Evolutionary conservation across 2,329 filamentous ascomycete species (phyloP), one percentile per base, ranked within the genome.

Genomic region (Aspergillus terreus): DNA sequence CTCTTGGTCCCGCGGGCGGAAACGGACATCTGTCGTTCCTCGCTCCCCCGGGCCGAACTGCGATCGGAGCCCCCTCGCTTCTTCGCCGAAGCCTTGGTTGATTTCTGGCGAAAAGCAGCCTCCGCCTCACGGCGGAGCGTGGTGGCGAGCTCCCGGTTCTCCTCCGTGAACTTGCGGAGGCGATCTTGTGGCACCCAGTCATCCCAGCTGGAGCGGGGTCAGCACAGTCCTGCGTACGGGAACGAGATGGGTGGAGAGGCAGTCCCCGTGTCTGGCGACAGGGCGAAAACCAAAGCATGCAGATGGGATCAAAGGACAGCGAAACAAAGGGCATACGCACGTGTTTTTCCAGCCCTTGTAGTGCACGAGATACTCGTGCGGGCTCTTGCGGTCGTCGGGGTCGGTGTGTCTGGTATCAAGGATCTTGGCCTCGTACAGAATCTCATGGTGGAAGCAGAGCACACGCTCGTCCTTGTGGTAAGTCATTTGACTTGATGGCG

Each of bases 331-430:
- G 30, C 23, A 52, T 53, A 85, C 85, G 75, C 76, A 88, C 81
- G 91, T 96, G 71, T 92, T 92, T 79, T 99, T 99, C 94, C 94
- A 99, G 66, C 94, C 94, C 74, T 97, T 97, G 78, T 99, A 99
- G 74, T 99, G 94, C 50, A 99, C 88, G 67, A 89, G 88, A 76
- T 95, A 99, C 69, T 90, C 84, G 67, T 84, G 91, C 32, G 87
- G 84, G 55, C 86, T 86, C 69, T 84, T 85, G 72, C 88, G 86
- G 65, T 86, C 86, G 42, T 77, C 77, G 6, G 75, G 69, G 54
- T 86, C 82, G 64, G 80, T 78, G 70, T 77, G 75, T 62, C 81
- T 84, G 30, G 89, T 80, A 58, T 96, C 92, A 58, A 95, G 83
- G 47, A 99, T 86, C 75, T 97, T 97, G 60, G 94, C 94, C 73